Evolutionary conservation across 345 rosid species (phyloP).

Genomic region (Gossypium arboreum): DNA sequence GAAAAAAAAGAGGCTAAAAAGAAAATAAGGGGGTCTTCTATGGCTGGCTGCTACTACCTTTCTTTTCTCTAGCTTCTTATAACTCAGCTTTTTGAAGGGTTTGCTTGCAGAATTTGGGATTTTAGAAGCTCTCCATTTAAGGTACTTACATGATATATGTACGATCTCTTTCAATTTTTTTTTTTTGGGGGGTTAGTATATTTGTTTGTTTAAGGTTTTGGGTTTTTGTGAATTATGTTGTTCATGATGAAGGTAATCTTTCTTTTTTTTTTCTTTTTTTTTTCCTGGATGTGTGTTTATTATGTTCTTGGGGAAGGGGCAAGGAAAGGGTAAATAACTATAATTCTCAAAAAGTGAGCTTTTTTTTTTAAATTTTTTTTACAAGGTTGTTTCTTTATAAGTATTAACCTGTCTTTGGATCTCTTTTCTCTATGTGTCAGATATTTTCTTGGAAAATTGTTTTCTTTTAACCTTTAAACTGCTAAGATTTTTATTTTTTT

Average conservation of each 20-base stretch:
- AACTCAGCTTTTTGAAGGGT: slow-evolving; percentile 27
- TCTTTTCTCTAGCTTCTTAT: slow-evolving; percentile 11
- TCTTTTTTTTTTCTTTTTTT: slow-evolving; percentile 7
- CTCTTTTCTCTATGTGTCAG: slow-evolving; percentile 30
- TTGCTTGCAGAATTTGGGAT: slow-evolving; percentile 20
- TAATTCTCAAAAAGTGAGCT: slow-evolving; percentile 20
- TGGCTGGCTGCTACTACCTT: slow-evolving; percentile 24
- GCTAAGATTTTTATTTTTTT: not conserved
- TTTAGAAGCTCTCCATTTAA: slow-evolving; percentile 4
- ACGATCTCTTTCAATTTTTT: not conserved
- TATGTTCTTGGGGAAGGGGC: slow-evolving; percentile 14
- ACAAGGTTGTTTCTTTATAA: slow-evolving; percentile 14
- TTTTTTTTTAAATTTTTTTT: not conserved
- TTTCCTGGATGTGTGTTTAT: slow-evolving; percentile 18
- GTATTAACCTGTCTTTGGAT: slow-evolving; percentile 23
- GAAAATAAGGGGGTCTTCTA: slow-evolving; percentile 27
- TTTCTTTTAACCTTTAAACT: slow-evolving; percentile 1
- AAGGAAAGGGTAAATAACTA: not conserved
- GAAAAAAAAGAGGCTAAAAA: slow-evolving; percentile 22
- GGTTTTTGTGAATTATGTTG: slow-evolving; percentile 21
- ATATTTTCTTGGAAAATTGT: slow-evolving; percentile 19
- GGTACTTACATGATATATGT: slow-evolving; percentile 8
- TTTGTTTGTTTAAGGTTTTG: slow-evolving; percentile 10
- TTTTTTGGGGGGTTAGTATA: not conserved
- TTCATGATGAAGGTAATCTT: slow-evolving; percentile 7